Conservation (phyloP, 148 eudicot genomes). For the Amaranthus cruentus region DNA sequence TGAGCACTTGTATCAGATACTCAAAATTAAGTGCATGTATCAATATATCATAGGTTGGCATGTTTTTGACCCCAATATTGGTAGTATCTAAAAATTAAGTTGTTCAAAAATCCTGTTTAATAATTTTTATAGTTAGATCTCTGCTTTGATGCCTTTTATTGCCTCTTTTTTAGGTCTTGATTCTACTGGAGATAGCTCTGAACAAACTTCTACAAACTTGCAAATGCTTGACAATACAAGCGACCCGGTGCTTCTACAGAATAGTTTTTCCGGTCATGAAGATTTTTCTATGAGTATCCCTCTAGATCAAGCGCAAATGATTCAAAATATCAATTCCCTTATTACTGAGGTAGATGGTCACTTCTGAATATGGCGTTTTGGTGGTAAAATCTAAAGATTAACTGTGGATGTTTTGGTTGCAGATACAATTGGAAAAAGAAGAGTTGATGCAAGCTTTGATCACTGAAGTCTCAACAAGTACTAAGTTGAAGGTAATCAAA, state of each 20-base stretch:
- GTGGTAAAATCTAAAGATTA: background rate
- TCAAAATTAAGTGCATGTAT: too few species aligned
- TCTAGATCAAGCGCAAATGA: constrained; percentile 71
- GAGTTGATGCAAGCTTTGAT: constrained; percentile 65
- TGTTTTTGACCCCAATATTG: too few species aligned
- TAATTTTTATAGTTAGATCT: background rate
- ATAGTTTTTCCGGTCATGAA: constrained; percentile 38
- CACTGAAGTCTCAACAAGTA: constrained; percentile 53
- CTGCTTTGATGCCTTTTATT: constrained; percentile 1
- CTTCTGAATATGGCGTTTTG: background rate
- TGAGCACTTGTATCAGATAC: too few species aligned
- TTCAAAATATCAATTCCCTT: constrained; percentile 67
- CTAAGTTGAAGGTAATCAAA: constrained; percentile 65
- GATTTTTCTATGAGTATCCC: constrained; percentile 55
- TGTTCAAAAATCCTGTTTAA: too few species aligned
- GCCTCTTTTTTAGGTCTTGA: constrained; percentile 10
- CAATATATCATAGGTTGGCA: too few species aligned
- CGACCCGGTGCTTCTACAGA: constrained; percentile 34
- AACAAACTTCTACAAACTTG: constrained; percentile 30
- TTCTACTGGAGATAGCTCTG: constrained; percentile 21
- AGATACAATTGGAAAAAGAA: constrained; percentile 82
- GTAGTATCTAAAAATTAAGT: too few species aligned
- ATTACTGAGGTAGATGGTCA: constrained; percentile 61
- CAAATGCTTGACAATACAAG: constrained; percentile 33
- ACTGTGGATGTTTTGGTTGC: constrained; percentile 22